phyloP scores from a whole-genome alignment of 208 protist species.

The Trypanosoma conorhini region DNA sequence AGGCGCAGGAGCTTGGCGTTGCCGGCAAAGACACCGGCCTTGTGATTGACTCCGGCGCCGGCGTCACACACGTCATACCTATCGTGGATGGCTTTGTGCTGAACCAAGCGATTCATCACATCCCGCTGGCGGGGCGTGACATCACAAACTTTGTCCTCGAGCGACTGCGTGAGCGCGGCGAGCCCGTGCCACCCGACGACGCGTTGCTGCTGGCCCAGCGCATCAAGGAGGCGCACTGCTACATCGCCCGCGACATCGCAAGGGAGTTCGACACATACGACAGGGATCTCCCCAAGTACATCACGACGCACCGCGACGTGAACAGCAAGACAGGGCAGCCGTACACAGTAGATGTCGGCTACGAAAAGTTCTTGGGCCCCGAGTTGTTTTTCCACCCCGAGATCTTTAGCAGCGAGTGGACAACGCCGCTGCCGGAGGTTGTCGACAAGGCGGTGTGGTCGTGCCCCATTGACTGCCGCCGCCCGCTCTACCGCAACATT shows the following conservation, averaged over 20 bases:
- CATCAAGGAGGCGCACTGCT: conserved; percentile 95
- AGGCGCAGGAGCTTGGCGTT: conserved; percentile 29
- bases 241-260: conserved; percentile 89
- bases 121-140: conserved; percentile 96
- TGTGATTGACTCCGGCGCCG: conserved; percentile 98
- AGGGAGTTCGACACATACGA: conserved; percentile 96
- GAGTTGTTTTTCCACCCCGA: conserved; percentile 99
- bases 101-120: conserved; percentile 93
- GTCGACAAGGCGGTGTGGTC: conserved; percentile 94
- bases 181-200: conserved; percentile 88
- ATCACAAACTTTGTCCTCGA: conserved; percentile 97
- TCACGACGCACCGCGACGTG: conserved; percentile 73
- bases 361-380: conserved; percentile 97
- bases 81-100: conserved; percentile 98
- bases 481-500: conserved; percentile 96
- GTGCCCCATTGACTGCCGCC: conserved; percentile 97
- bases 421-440: conserved; percentile 91
- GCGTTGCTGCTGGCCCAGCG: conserved; percentile 91
- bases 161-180: conserved; percentile 89
- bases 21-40: conserved; percentile 74
- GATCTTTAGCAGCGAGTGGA: conserved; percentile 94
- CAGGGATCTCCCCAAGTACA: conserved; percentile 66
- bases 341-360: conserved; percentile 93
- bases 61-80: conserved; percentile 98
- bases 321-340: conserved; percentile 38